A percentile compares a stretch with the other conserved stretches of the same genome.
phyloP scores from a whole-genome alignment of 148 eudicot species.

The Salicornia ramosissima region DNA sequence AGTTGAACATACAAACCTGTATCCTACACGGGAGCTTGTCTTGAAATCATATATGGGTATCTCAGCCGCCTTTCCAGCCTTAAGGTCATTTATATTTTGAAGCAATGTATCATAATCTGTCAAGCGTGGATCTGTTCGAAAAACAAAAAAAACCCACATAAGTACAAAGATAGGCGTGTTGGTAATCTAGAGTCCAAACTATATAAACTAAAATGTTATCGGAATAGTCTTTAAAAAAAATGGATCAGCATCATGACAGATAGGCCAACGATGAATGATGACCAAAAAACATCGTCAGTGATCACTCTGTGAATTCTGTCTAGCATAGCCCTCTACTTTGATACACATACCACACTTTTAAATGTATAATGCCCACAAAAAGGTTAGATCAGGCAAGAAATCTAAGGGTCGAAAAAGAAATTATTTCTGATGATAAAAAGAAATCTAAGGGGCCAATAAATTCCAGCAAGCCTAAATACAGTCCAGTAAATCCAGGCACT shows the following conservation, averaged over 20 bases:
- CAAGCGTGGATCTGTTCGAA: slow-evolving; percentile 76
- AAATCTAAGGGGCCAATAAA: too few species aligned
- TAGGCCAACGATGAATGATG: neutral
- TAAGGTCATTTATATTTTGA: slow-evolving; percentile 69
- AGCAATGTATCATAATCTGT: slow-evolving; percentile 89
- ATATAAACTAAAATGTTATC: neutral
- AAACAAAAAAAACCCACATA: slow-evolving; percentile 11
- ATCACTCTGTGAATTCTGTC: neutral
- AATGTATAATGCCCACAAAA: neutral
- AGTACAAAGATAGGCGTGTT: slow-evolving; percentile 3
- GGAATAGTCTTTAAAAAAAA: neutral
- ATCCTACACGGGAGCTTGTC: slow-evolving; percentile 85
- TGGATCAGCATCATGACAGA: neutral
- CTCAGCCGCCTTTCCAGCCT: slow-evolving; percentile 62
- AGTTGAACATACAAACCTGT: slow-evolving; percentile 43
- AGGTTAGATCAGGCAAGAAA: too few species aligned
- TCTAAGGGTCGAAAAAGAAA: too few species aligned
- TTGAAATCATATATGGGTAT: slow-evolving; percentile 91
- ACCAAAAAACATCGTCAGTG: neutral
- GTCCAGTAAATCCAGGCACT: too few species aligned
- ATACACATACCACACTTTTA: neutral
- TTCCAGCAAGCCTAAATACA: too few species aligned
- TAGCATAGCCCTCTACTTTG: neutral
- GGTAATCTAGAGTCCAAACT: neutral
- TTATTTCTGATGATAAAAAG: too few species aligned